Evolutionary conservation across 2,329 filamentous ascomycete species (phyloP), one percentile per base, ranked within the genome.

Genomic region (Exophiala alcalophila): DNA sequence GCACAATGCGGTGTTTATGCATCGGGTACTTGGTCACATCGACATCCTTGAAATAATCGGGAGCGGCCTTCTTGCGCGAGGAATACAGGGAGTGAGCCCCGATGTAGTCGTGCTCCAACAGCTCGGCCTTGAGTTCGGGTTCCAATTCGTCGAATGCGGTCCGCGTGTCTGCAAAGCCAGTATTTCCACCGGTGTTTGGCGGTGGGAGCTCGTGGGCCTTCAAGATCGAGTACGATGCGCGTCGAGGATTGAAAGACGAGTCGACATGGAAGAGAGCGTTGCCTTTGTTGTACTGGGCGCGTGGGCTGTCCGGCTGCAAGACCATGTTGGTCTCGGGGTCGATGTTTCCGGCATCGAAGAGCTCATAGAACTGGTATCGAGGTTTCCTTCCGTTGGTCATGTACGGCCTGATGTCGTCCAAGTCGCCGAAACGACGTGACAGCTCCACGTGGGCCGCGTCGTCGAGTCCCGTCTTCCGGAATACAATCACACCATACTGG

Each of bases 301-400:
- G 34, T 2, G 40, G 24, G 34, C 44, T 63, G 38, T 66, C 60
- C 4, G 65, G 55, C 16, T 64, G 59, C 14, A 74, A 61, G 2
- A 73, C 53, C 0, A 59, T 59, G 38, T 68, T 69, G n/a, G 49
- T 51, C 21, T 76, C 67, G 1, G 64, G 62, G 36, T 76, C 67
- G 14, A 79, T 61, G 57, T 81, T 81, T 32, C 73, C 67, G 1
- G 73, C 74, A 52, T 80, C 77, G 57, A 80, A 80, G 1, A 81
- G 66, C 57, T 79, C 71, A 27, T 67, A 61, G 47, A 71, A 65
- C 4, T 60, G 54, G 49, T 74, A 70, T 12, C 74, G 70, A 44
- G 69, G 64, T 50, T 67, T 65, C 26, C 71, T 66, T 8, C 70
- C 73, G 0, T 60, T 46, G 2, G 60, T 61, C 14, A 71, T 62